Conservation (phyloP, 306 rosid species). For the Vigna reflexopilosa region DNA sequence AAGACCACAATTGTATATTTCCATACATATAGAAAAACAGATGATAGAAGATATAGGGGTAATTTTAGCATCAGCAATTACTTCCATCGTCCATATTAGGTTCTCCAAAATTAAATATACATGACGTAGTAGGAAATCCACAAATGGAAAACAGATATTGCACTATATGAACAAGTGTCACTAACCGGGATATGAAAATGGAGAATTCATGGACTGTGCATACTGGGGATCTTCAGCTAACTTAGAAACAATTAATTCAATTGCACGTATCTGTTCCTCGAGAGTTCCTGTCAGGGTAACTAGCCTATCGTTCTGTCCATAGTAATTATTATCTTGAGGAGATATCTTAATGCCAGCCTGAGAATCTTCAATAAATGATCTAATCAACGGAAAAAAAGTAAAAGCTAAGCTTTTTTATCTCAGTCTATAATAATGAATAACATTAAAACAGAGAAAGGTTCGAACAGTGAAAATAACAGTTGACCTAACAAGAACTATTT, state of each 20-base stretch:
- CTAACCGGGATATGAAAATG: conserved; percentile 95
- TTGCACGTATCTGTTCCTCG: conserved; percentile 93
- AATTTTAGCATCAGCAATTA: conserved; percentile 17
- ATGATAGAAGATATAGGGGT: not conserved
- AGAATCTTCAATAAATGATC: conserved; percentile 98
- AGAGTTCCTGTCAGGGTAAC: conserved; percentile 91
- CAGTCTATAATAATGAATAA: not conserved
- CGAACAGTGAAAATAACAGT: conserved; percentile 31
- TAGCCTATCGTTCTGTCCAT: conserved; percentile 91
- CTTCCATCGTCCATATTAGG: conserved; percentile 24
- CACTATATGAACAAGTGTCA: conserved; percentile 32
- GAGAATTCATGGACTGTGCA: conserved; percentile 87
- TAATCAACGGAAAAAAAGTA: conserved; percentile 51
- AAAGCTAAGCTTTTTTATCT: conserved; percentile 41
- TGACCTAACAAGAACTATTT: conserved; percentile 22
- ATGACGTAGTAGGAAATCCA: not conserved
- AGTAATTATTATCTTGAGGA: conserved; percentile 95
- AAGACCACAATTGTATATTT: conserved; percentile 18
- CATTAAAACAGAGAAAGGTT: conserved; percentile 38
- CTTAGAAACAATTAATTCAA: conserved; percentile 89
- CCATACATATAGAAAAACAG: conserved; percentile 17
- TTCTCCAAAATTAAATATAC: not conserved
- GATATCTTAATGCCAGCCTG: conserved; percentile 99
- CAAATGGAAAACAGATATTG: conserved; percentile 29
- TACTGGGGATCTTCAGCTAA: conserved; percentile 94